These are phyloP conservation scores for Chlamydomonas schloesseri DNA, from an alignment of 139 green algal genomes.

Conservation along the genomic window DNA sequence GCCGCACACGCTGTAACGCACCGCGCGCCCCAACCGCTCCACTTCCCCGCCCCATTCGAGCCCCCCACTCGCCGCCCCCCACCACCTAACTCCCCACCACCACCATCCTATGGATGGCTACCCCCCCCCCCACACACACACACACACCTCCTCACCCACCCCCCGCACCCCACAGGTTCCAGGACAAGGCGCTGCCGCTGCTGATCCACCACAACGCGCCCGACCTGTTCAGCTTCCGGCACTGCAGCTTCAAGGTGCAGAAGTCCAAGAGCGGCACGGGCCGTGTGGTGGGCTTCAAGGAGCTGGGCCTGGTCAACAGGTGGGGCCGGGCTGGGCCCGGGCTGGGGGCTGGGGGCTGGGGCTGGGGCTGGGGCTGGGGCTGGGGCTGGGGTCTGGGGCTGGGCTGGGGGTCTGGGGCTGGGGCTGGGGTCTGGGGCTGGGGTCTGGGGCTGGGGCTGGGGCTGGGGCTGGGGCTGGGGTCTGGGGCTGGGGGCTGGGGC, in stretches of 20 bases:
- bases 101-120: no score
- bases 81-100: no score
- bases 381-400: background rate
- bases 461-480: no score
- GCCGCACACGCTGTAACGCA: no score
- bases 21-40: no score
- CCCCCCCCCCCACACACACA: no score
- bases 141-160: background rate
- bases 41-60: no score
- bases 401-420: no score
- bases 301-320: slow-evolving; percentile 80
- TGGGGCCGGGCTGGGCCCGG: background rate
- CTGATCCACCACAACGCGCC: slow-evolving; percentile 69
- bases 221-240: slow-evolving; percentile 71
- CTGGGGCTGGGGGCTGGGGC: no score
- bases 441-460: no score
- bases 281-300: slow-evolving; percentile 77
- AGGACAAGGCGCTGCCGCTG: slow-evolving; percentile 69
- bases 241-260: slow-evolving; percentile 76
- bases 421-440: no score
- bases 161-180: slow-evolving; percentile 37
- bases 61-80: no score
- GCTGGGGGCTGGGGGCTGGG: background rate
- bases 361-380: background rate
- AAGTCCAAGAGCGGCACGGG: slow-evolving; percentile 77